Percentiles rank a stretch among this genome's conserved stretches.
Conservation (phyloP, 495 filamentous ascomycete species). For the Darksidea phi region DNA sequence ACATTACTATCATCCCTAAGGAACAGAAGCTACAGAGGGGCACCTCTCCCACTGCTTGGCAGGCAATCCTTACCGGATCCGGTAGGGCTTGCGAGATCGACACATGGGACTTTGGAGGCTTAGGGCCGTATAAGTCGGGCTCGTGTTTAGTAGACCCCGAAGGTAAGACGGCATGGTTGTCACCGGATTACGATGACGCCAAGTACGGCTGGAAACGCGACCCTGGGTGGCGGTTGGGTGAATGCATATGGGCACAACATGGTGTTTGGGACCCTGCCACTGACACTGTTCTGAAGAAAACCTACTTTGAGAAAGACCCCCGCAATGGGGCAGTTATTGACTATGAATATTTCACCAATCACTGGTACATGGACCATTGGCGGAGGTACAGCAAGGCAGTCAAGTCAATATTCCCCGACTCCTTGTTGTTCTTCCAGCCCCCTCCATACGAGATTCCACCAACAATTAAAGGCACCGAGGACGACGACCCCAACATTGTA, state of each 20-base stretch:
- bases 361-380: constrained; percentile 84
- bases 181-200: constrained; percentile 74
- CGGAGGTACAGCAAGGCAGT: constrained; percentile 72
- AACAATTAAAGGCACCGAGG: constrained; percentile 76
- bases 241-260: constrained; percentile 96
- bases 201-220: constrained; percentile 90
- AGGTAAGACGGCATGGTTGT: constrained; percentile 80
- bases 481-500: constrained; percentile 86
- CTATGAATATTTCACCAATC: constrained; percentile 82
- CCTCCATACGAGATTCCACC: constrained; percentile 91
- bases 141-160: constrained; percentile 81
- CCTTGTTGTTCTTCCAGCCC: constrained; percentile 88
- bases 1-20: constrained; percentile 75
- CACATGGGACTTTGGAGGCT: constrained; percentile 88
- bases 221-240: constrained; percentile 82
- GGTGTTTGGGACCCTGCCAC: constrained; percentile 86
- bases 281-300: constrained; percentile 74
- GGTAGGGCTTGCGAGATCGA: constrained; percentile 85
- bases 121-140: constrained; percentile 88
- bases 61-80: constrained; percentile 85
- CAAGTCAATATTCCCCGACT: constrained; percentile 68
- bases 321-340: constrained; percentile 66
- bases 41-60: constrained; percentile 91
- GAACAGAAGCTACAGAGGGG: constrained; percentile 93
- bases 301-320: constrained; percentile 83